These are phyloP conservation scores for Starmera pachycereana DNA, from an alignment of 805 yeast species.

Conservation along the genomic window DNA sequence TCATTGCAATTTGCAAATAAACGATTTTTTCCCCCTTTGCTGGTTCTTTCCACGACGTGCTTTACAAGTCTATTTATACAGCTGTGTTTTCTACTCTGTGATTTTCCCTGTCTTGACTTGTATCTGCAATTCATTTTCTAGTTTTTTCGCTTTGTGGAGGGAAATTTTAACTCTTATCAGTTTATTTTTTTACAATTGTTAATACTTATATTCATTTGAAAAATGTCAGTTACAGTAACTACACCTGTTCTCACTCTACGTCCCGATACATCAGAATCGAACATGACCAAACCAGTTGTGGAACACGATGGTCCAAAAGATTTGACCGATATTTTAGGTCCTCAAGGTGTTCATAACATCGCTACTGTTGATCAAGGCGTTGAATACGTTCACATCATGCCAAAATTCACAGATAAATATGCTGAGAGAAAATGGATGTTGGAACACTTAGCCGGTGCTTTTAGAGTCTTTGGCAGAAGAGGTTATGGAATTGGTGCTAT, in stretches of 20 bases:
- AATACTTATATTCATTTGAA: not conserved
- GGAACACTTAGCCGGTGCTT: slow-evolving; percentile 80
- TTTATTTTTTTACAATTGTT: not conserved
- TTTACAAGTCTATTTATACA: too few species aligned
- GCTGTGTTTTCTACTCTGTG: too few species aligned
- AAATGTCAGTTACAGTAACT: slow-evolving; percentile 1
- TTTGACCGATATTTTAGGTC: slow-evolving; percentile 7
- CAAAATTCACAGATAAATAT: slow-evolving; percentile 37
- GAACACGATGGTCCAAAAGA: not conserved
- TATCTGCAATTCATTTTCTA: too few species aligned
- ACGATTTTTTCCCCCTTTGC: too few species aligned
- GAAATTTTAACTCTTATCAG: too few species aligned
- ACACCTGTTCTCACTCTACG: not conserved
- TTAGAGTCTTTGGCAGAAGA: slow-evolving; percentile 71
- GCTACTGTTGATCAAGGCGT: slow-evolving; percentile 33
- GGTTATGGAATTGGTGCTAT: slow-evolving; percentile 72
- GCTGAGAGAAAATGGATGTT: slow-evolving; percentile 44
- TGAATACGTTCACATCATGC: slow-evolving; percentile 39
- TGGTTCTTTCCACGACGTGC: too few species aligned
- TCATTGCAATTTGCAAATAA: too few species aligned
- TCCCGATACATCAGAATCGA: too few species aligned
- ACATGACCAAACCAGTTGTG: not conserved
- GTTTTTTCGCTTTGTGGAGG: too few species aligned
- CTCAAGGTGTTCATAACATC: slow-evolving; percentile 51
- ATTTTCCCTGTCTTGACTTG: too few species aligned